phyloP scores from a whole-genome alignment of 2,329 filamentous ascomycete genomes.

The Aulographum hederae region DNA sequence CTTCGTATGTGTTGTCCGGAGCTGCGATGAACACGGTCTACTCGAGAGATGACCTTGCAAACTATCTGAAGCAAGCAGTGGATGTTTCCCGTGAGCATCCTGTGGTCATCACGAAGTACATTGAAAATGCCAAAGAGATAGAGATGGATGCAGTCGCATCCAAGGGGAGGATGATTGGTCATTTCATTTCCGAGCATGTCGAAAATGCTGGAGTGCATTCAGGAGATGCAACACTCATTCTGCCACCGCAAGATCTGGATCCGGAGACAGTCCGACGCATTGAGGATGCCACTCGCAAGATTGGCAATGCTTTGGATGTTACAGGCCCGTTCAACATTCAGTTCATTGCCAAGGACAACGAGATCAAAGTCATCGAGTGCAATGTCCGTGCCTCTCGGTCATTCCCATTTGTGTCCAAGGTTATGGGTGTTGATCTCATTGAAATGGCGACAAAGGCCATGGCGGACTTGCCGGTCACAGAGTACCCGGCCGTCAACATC shows the following conservation, averaged over 20 bases:
- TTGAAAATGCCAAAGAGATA: conserved; percentile 97
- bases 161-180: conserved; percentile 75
- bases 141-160: conserved; percentile 97
- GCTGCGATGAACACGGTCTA: conserved; percentile 99
- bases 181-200: conserved; percentile 97
- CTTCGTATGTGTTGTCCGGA: conserved; percentile 91
- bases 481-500: conserved; percentile 63
- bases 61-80: conserved; percentile 74
- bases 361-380: conserved; percentile 99
- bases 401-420: conserved; percentile 96
- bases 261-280: conserved; percentile 77
- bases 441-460: conserved; percentile 98
- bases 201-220: conserved; percentile 98
- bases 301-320: conserved; percentile 81
- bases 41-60: conserved; percentile 79
- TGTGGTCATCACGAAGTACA: conserved; percentile 98
- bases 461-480: conserved; percentile 62
- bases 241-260: conserved; percentile 86
- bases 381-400: conserved; percentile 93
- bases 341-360: conserved; percentile 98
- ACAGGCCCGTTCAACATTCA: conserved; percentile 98
- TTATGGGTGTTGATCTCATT: conserved; percentile 93
- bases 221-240: conserved; percentile 86
- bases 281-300: conserved; percentile 88
- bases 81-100: conserved; percentile 92